These are phyloP conservation scores for Tricholoma terreum DNA, from an alignment of 768 basidiomycete genomes.

Conservation along the genomic window DNA sequence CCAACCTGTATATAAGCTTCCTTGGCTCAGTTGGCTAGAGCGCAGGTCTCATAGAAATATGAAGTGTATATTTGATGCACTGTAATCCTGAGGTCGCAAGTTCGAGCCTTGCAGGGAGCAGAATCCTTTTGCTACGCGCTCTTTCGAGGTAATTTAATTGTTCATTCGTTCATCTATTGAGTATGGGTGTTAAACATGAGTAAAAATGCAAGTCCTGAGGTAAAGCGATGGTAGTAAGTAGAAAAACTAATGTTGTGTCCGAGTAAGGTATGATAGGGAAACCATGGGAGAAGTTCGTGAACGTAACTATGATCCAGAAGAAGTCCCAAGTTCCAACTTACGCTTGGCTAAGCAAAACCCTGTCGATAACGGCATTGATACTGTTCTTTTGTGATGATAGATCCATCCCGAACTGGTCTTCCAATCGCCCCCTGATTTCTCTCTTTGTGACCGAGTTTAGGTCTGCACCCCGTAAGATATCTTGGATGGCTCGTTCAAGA, in stretches of 20 bases:
- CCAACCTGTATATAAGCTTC: conserved; percentile 22
- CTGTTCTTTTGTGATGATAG: conserved; percentile 64
- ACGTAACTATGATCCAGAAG: conserved; percentile 10
- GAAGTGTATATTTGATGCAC: conserved; percentile 19
- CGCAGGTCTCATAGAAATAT: conserved; percentile 49
- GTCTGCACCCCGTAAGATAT: conserved; percentile 74
- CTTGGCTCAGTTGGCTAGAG: conserved; percentile 55
- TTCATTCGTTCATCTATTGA: neutral
- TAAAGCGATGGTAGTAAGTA: conserved; percentile 1
- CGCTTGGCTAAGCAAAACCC: conserved; percentile 55
- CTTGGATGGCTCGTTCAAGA: conserved; percentile 71
- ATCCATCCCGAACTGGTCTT: conserved; percentile 78
- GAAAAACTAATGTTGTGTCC: conserved; percentile 13
- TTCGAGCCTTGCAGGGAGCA: conserved; percentile 53
- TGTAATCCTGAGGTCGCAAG: conserved; percentile 52
- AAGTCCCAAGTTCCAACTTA: conserved; percentile 12
- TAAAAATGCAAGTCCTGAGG: conserved; percentile 2
- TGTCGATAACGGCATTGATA: conserved; percentile 79
- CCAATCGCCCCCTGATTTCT: conserved; percentile 79
- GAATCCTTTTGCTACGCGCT: conserved; percentile 2
- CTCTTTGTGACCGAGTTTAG: conserved; percentile 91
- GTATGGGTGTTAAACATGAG: conserved; percentile 1
- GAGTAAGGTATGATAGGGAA: conserved; percentile 7
- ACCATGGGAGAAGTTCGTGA: conserved; percentile 8
- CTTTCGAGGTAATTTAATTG: too few species aligned